Conservation (phyloP, 2,329 filamentous ascomycete genomes). For the Cladorrhinum sp. region DNA sequence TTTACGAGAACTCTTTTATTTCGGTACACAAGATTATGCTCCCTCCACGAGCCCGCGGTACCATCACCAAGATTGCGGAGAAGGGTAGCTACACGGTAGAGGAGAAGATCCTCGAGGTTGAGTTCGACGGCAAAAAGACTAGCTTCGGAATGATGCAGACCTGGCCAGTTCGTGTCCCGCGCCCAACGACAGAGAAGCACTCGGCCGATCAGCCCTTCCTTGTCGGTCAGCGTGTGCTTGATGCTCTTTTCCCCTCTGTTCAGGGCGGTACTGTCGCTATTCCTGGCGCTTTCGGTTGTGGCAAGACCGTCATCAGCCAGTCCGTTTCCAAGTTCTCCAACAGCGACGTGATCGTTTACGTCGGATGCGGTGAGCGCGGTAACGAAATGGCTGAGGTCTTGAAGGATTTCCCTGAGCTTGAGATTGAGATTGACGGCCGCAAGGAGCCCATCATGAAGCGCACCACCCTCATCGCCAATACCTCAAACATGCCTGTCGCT, state of each 20-base stretch:
- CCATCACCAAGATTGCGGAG: slow-evolving; percentile 83
- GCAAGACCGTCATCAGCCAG: slow-evolving; percentile 98
- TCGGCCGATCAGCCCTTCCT: slow-evolving; percentile 87
- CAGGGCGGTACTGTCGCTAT: slow-evolving; percentile 98
- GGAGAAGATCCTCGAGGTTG: slow-evolving; percentile 90
- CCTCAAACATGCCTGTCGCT: slow-evolving; percentile 99
- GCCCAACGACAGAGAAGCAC: slow-evolving; percentile 88
- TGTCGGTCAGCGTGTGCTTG: slow-evolving; percentile 93
- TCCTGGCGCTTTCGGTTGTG: slow-evolving; percentile 95
- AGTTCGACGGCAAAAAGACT: slow-evolving; percentile 94
- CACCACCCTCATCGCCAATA: slow-evolving; percentile 96
- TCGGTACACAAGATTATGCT: slow-evolving; percentile 90
- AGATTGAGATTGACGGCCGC: slow-evolving; percentile 89
- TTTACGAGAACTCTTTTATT: slow-evolving; percentile 94
- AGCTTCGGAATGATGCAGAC: slow-evolving; percentile 98
- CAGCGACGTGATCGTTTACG: slow-evolving; percentile 97
- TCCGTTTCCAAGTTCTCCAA: slow-evolving; percentile 99
- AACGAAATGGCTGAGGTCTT: slow-evolving; percentile 99
- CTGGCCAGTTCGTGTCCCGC: slow-evolving; percentile 95
- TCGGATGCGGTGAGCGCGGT: slow-evolving; percentile 88
- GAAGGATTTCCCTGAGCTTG: slow-evolving; percentile 99
- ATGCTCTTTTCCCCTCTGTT: slow-evolving; percentile 93
- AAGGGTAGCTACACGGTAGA: slow-evolving; percentile 93
- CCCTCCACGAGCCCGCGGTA: slow-evolving; percentile 84
- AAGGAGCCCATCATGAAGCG: slow-evolving; percentile 99